Base-by-base conservation (phyloP, 1,284 basidiomycete species). In the Leccinum subrobustum region DNA sequence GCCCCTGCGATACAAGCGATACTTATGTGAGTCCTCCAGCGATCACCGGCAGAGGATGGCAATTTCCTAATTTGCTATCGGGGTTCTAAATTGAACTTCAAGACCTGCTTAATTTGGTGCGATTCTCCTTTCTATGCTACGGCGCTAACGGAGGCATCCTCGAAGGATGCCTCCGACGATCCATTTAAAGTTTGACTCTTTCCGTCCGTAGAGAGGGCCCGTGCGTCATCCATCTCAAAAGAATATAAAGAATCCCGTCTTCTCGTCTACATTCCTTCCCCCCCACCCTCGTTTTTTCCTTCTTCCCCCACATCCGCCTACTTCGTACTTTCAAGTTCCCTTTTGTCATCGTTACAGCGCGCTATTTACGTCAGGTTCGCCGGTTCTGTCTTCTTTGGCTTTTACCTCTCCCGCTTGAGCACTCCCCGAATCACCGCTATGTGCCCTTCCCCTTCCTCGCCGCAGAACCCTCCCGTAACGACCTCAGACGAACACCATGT, bases 11-110 rank as follows among this genome's bases (percentile, higher is more conserved):
- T 37, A 6, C 35, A 16, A 37, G 25, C 23, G 23, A 23, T 23
- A 23, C 23, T 23, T 29, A 31, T 31, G 29, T 31, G 31, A 31
- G 0, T 11, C 31, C 31, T 31, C 4, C 31, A 51, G 57, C 37
- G 68, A 67, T 67, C 68, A 50, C 58, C 47, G 39, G 54, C 33
- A 12, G 27, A 59, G 68, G 57, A 60, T 51, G 58, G 60, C n/a
- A 65, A 55, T 25, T 66, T 59, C 66, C 62, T 54, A 16, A 66
- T 71, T 57, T 50, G 55, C 52, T 2, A 6, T 59, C 65, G 59
- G 70, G 8, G 63, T 35, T 63, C 53, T 6, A 70, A 71, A 63
- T 50, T 47, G 57, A 70, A 73, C 71, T 71, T 70, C 67, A 61
- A 65, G 52, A 67, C 64, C 31, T 74, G 50, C 70, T 59, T 63